Percentiles rank a stretch among this genome's conserved stretches.
Evolutionary conservation across 2,329 filamentous ascomycete genomes (phyloP).

Genomic region (Fonsecaea multimorphosa): DNA sequence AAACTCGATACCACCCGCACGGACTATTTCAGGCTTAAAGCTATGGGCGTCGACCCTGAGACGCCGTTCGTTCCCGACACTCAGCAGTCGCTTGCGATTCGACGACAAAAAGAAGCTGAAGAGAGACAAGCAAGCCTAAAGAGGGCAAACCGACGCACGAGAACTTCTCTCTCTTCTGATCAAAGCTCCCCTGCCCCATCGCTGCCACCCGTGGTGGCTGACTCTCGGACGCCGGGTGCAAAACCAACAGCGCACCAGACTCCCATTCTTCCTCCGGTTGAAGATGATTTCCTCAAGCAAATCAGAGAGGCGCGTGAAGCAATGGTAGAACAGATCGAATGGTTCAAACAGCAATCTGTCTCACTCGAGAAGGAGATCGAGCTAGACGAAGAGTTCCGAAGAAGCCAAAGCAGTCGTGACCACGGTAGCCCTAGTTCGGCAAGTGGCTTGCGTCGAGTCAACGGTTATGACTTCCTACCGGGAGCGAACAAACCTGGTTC

Average conservation of each 20-base stretch:
- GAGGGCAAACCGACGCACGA: slow-evolving; percentile 18
- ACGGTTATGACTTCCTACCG: slow-evolving; percentile 51
- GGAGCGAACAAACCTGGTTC: slow-evolving; percentile 47
- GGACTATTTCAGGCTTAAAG: slow-evolving; percentile 59
- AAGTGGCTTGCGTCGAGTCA: slow-evolving; percentile 40
- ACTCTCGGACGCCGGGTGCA: background rate
- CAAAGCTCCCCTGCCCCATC: slow-evolving; percentile 12
- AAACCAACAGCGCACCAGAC: slow-evolving; percentile 5
- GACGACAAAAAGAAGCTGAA: slow-evolving; percentile 33
- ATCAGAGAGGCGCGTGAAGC: slow-evolving; percentile 41
- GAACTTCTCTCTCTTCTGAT: slow-evolving; percentile 14
- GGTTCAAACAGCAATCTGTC: slow-evolving; percentile 39
- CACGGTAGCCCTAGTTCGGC: slow-evolving; percentile 21
- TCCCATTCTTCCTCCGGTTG: slow-evolving; percentile 4
- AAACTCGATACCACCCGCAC: slow-evolving; percentile 54
- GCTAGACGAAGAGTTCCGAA: slow-evolving; percentile 40
- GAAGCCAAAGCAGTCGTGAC: slow-evolving; percentile 39
- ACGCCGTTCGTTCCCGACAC: slow-evolving; percentile 41
- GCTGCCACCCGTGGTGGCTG: slow-evolving; percentile 7
- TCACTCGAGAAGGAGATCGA: slow-evolving; percentile 36
- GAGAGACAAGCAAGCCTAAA: slow-evolving; percentile 28
- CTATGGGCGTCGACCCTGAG: slow-evolving; percentile 53
- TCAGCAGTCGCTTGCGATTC: slow-evolving; percentile 27
- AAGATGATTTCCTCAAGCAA: slow-evolving; percentile 42
- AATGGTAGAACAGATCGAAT: slow-evolving; percentile 39